phyloP scores from a whole-genome alignment of 768 basidiomycete species.

The Kwoniella dejecticola region DNA sequence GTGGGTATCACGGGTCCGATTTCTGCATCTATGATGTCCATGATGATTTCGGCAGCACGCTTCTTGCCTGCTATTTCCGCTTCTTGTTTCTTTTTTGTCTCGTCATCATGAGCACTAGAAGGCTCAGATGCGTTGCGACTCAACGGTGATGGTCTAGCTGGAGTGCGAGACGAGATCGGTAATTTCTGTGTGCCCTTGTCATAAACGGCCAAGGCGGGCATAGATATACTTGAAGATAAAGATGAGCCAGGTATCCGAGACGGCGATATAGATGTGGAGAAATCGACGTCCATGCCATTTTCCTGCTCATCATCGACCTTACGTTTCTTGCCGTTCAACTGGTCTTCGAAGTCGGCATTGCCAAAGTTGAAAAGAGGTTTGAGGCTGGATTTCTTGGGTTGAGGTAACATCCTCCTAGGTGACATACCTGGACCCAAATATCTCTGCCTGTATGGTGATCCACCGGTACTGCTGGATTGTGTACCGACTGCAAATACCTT shows the following conservation, averaged over 20 bases:
- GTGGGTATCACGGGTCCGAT: constrained; percentile 24
- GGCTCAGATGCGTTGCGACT: constrained; percentile 6
- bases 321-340: constrained; percentile 7
- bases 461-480: neutral
- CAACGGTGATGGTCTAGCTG: constrained; percentile 23
- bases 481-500: constrained; percentile 19
- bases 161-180: constrained; percentile 7
- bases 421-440: constrained; percentile 40
- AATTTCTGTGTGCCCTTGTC: constrained; percentile 3
- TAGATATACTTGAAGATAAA: constrained; percentile 17
- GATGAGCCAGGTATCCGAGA: neutral
- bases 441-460: constrained; percentile 14
- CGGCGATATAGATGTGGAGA: neutral
- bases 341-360: constrained; percentile 3
- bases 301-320: constrained; percentile 13
- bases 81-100: constrained; percentile 18
- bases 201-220: constrained; percentile 14
- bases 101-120: constrained; percentile 2
- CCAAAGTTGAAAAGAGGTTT: constrained; percentile 30
- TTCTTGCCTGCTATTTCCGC: constrained; percentile 30
- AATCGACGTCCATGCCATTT: constrained; percentile 11
- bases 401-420: constrained; percentile 28
- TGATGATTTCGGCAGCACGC: constrained; percentile 44
- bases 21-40: constrained; percentile 39
- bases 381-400: constrained; percentile 19